Evolutionary conservation across 208 protist species (phyloP).

Genomic region (Leishmania martiniquensis): DNA sequence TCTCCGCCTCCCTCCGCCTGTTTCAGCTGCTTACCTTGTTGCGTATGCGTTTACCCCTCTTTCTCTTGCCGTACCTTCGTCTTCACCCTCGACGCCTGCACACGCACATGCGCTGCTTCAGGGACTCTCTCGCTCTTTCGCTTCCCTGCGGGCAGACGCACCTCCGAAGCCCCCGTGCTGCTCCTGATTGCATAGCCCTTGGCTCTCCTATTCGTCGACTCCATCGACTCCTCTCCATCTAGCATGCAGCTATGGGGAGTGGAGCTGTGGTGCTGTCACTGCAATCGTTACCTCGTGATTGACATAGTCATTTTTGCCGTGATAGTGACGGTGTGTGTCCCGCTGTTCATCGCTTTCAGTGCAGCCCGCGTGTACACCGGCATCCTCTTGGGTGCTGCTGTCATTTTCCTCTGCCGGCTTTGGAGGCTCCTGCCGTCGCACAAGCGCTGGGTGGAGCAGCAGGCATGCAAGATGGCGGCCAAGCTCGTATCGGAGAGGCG

Average conservation of each 20-base stretch:
- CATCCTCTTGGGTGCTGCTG: conserved; percentile 28
- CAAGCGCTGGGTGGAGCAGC: conserved; percentile 19
- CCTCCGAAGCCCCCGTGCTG: no score
- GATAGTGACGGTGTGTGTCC: conserved; percentile 22
- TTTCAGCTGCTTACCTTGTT: neutral
- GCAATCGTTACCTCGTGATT: conserved; percentile 16
- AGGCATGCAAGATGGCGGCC: conserved; percentile 16
- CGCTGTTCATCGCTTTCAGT: conserved; percentile 33
- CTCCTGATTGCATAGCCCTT: neutral
- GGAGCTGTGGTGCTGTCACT: conserved; percentile 14
- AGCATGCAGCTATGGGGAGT: conserved; percentile 18
- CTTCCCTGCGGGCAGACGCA: neutral
- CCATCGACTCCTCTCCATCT: neutral
- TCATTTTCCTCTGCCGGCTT: conserved; percentile 42
- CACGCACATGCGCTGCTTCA: neutral
- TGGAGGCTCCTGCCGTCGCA: conserved; percentile 64
- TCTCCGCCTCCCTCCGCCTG: neutral
- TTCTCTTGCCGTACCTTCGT: neutral
- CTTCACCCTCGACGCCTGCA: neutral
- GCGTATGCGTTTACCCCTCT: neutral
- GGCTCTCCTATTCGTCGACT: neutral
- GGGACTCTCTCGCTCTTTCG: neutral
- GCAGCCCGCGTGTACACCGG: conserved; percentile 37
- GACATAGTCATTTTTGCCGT: conserved; percentile 20
- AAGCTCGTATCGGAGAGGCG: conserved; percentile 7